Percentiles rank a stretch among this genome's conserved stretches.
These are phyloP conservation scores for Nematodospora anomalae DNA, from an alignment of 1,139 yeast genomes.

Conservation along the genomic window DNA sequence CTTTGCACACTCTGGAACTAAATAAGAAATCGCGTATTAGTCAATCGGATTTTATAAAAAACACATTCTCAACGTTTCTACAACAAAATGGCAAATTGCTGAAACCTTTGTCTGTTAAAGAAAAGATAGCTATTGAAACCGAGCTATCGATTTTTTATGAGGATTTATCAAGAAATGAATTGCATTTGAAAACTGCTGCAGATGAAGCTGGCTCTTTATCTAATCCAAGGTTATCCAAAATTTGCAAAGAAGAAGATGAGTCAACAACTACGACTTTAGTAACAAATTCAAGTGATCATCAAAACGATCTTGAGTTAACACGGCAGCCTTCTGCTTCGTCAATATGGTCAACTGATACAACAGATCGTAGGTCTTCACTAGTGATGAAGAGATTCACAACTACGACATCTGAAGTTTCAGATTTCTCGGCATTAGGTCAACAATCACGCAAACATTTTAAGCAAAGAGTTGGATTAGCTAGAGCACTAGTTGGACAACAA, in stretches of 20 bases:
- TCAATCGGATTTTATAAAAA: constrained; percentile 53
- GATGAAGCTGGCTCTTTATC: constrained; percentile 8
- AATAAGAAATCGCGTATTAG: constrained; percentile 42
- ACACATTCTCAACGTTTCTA: constrained; percentile 50
- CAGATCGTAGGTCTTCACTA: constrained; percentile 28
- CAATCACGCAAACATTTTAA: constrained; percentile 6
- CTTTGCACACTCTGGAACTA: constrained; percentile 55
- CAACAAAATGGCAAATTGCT: constrained; percentile 35
- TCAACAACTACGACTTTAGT: constrained; percentile 3
- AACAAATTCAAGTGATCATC: not conserved
- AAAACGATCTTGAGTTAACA: constrained; percentile 17
- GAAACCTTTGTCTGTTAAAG: constrained; percentile 37
- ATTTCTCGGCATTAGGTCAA: constrained; percentile 26
- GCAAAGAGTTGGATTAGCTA: constrained; percentile 41
- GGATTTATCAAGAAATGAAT: constrained; percentile 37
- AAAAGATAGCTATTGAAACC: constrained; percentile 43
- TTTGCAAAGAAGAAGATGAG: constrained; percentile 2
- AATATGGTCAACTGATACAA: constrained; percentile 42
- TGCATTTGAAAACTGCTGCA: constrained; percentile 37
- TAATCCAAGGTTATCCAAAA: constrained; percentile 3
- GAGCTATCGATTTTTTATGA: constrained; percentile 45
- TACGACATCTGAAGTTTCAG: constrained; percentile 33
- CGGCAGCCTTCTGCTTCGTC: constrained; percentile 37
- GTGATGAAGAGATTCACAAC: constrained; percentile 34
- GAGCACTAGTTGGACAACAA: constrained; percentile 32